Evolutionary conservation across 768 basidiomycete genomes (phyloP).

Genomic region (Suillus subaureus): DNA sequence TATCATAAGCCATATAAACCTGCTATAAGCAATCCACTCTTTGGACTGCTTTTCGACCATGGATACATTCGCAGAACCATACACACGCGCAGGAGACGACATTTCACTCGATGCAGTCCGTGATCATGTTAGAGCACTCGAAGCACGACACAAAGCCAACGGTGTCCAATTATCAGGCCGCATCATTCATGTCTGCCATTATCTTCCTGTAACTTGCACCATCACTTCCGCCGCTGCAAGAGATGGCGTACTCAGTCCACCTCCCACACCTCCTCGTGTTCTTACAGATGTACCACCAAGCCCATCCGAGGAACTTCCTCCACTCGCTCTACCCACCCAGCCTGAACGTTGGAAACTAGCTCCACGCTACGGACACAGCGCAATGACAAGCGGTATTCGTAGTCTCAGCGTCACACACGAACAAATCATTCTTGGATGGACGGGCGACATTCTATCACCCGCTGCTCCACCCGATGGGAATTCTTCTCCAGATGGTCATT

Average conservation of each 20-base stretch:
- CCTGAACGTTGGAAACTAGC: constrained; percentile 67
- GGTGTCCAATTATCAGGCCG: constrained; percentile 81
- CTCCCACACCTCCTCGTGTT: constrained; percentile 73
- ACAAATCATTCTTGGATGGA: constrained; percentile 93
- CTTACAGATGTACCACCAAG: constrained; percentile 48
- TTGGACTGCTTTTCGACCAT: constrained; percentile 34
- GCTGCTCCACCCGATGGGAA: constrained; percentile 31
- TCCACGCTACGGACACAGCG: constrained; percentile 86
- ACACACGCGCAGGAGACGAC: constrained; percentile 64
- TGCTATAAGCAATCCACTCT: background rate
- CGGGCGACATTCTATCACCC: constrained; percentile 74
- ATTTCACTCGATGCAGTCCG: constrained; percentile 75
- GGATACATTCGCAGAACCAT: constrained; percentile 77
- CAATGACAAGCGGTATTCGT: constrained; percentile 93
- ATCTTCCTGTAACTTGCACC: constrained; percentile 77
- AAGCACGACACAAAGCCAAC: constrained; percentile 68
- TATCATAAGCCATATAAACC: background rate
- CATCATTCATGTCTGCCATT: constrained; percentile 90
- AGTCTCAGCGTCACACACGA: constrained; percentile 83
- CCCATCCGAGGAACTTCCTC: constrained; percentile 22
- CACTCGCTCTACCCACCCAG: constrained; percentile 18
- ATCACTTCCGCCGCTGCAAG: constrained; percentile 40
- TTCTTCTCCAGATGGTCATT: constrained; percentile 26
- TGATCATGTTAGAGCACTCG: constrained; percentile 68
- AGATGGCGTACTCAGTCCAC: constrained; percentile 67